These are phyloP conservation scores for Cystofilobasidium bisporidii DNA, from an alignment of 768 basidiomycete species.

Conservation along the genomic window DNA sequence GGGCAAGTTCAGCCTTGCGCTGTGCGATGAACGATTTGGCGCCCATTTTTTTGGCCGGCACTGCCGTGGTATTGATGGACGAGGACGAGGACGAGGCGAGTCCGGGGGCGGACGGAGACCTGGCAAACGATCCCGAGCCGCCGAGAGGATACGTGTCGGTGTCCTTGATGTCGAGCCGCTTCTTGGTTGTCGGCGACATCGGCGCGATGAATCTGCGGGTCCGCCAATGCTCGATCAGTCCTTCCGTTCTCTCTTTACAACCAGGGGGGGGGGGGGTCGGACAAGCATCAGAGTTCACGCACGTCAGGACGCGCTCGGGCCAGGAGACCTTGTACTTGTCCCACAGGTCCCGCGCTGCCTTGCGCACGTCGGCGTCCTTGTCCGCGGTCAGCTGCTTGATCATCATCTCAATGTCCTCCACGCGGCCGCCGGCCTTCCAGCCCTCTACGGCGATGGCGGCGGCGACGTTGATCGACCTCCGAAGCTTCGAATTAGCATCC, in stretches of 20 bases:
- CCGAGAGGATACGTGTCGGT: background rate
- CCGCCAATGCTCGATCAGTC: background rate
- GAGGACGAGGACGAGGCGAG: background rate
- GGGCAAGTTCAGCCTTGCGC: background rate
- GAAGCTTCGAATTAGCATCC: constrained; percentile 61
- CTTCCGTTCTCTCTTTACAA: too few species aligned
- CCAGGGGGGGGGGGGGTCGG: too few species aligned
- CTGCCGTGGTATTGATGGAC: background rate
- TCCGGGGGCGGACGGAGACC: background rate
- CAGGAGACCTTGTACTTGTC: constrained; percentile 64
- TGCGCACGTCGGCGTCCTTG: constrained; percentile 64
- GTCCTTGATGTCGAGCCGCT: constrained; percentile 54
- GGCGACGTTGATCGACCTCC: constrained; percentile 46
- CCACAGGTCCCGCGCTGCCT: constrained; percentile 59
- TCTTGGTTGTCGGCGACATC: constrained; percentile 64
- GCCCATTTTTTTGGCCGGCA: constrained; percentile 1
- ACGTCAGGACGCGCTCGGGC: constrained; percentile 61
- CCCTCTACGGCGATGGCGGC: constrained; percentile 36
- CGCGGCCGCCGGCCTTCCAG: constrained; percentile 65
- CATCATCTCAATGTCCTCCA: constrained; percentile 58
- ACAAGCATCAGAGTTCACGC: constrained; percentile 29
- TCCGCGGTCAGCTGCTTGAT: constrained; percentile 62
- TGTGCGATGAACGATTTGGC: background rate
- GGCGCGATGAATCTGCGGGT: constrained; percentile 57
- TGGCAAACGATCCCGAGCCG: background rate